Conservation (phyloP, 805 yeast species). For the Kluyveromyces lactis region DNA sequence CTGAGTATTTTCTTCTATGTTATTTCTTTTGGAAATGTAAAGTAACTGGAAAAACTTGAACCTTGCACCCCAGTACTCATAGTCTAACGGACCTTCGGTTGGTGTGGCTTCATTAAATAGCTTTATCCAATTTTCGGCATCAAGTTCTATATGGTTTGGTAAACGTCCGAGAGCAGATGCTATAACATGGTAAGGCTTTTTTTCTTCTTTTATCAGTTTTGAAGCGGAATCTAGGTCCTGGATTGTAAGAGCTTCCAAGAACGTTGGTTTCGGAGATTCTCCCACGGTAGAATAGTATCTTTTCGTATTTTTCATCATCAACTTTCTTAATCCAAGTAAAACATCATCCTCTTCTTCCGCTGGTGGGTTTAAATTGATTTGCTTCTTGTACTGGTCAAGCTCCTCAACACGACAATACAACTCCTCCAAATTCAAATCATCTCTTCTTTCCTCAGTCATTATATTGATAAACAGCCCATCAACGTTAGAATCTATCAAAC, state of each 20-base stretch:
- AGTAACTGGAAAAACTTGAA: conserved; percentile 1
- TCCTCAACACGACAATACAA: conserved; percentile 49
- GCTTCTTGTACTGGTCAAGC: conserved; percentile 11
- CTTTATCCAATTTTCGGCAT: conserved; percentile 11
- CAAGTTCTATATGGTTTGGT: conserved; percentile 5
- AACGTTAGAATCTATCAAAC: conserved; percentile 59
- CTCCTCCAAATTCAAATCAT: conserved; percentile 59
- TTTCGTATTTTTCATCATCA: conserved; percentile 18
- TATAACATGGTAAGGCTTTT: background rate
- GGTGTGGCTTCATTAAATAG: conserved; percentile 7
- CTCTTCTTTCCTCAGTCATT: conserved; percentile 61
- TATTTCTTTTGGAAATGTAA: background rate
- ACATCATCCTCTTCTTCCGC: conserved; percentile 18
- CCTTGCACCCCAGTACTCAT: conserved; percentile 2
- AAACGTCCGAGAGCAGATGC: background rate
- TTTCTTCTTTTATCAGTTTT: background rate
- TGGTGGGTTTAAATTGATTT: background rate
- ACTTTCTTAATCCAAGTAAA: conserved; percentile 21
- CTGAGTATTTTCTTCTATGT: background rate
- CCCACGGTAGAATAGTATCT: conserved; percentile 21
- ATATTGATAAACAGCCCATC: conserved; percentile 65
- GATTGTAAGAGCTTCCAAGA: conserved; percentile 5
- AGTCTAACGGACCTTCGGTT: background rate
- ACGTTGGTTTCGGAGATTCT: conserved; percentile 3
- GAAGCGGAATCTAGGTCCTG: conserved; percentile 12